Conservation (phyloP, 2,329 filamentous ascomycete genomes). For the Arthrobotrys sphaeroides region DNA sequence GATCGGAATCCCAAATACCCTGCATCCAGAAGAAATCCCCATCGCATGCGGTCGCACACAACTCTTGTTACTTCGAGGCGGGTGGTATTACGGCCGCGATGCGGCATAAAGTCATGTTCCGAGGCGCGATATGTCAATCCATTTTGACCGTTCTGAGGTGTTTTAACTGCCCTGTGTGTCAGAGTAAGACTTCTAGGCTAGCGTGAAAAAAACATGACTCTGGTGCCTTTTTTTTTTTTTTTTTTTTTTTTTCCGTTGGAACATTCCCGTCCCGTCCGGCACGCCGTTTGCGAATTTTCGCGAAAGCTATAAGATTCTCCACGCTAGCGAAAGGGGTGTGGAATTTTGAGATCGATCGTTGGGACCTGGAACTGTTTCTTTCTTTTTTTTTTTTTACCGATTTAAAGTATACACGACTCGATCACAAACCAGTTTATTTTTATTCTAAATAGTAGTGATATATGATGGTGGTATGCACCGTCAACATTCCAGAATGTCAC, state of each 20-base stretch:
- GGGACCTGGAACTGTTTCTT: neutral
- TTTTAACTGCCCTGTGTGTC: neutral
- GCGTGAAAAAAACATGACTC: neutral
- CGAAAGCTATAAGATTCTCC: no score
- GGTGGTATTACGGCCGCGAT: neutral
- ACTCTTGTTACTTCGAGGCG: no score
- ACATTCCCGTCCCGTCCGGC: no score
- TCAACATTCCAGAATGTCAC: conserved; percentile 24
- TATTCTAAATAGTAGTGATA: neutral
- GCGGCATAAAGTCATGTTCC: conserved; percentile 5
- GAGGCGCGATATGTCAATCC: conserved; percentile 15
- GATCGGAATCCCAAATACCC: conserved; percentile 13
- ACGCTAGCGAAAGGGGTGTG: neutral
- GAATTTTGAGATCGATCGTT: neutral
- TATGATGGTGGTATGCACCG: neutral
- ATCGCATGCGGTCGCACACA: conserved; percentile 17
- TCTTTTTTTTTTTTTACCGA: neutral
- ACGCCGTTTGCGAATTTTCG: no score
- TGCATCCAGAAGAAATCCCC: no score
- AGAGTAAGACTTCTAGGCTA: neutral
- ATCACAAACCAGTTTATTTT: neutral
- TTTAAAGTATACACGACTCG: no score
- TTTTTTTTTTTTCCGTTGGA: no score
- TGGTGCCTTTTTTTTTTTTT: no score
- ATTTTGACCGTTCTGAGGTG: neutral